Conservation (phyloP, 2,329 filamentous ascomycete genomes). For the Capronia epimyces region DNA sequence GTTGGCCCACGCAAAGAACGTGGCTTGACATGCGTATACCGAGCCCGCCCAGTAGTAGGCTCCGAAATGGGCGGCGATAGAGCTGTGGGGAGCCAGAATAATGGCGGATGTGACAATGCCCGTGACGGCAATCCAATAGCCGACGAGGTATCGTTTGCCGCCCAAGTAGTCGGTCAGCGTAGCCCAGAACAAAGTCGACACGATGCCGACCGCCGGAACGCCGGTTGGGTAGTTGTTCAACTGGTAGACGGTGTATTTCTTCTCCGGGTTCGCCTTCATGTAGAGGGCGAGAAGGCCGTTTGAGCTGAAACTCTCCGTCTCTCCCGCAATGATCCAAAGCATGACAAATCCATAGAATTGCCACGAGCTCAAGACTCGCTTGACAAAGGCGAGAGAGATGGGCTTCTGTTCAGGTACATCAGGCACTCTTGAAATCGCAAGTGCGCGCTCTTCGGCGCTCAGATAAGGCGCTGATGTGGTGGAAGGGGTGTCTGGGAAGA, state of each 20-base stretch:
- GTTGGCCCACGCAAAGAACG: conserved; percentile 25
- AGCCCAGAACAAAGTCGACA: conserved; percentile 21
- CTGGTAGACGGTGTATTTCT: conserved; percentile 16
- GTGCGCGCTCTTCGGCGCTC: conserved; percentile 30
- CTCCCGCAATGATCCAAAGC: conserved; percentile 58
- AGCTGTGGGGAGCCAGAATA: conserved; percentile 13
- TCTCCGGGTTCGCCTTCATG: conserved; percentile 12
- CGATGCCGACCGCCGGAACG: conserved; percentile 21
- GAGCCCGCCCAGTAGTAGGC: conserved; percentile 21
- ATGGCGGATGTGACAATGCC: conserved; percentile 22
- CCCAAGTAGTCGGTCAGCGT: conserved; percentile 32
- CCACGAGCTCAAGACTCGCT: conserved; percentile 34
- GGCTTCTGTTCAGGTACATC: conserved; percentile 18
- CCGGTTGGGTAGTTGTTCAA: conserved; percentile 25
- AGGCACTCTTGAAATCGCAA: conserved; percentile 34
- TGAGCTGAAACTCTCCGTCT: conserved; percentile 59
- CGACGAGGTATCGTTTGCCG: conserved; percentile 22
- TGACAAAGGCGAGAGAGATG: conserved; percentile 30
- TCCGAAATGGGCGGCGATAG: conserved; percentile 37
- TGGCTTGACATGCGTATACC: conserved; percentile 24
- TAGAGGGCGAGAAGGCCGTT: conserved; percentile 21
- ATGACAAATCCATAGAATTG: conserved; percentile 38
- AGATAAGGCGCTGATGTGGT: conserved; percentile 36
- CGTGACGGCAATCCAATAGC: conserved; percentile 20
- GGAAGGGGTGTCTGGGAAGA: conserved; percentile 38